Percentiles rank a stretch among this genome's conserved stretches.
Conservation (phyloP, 2,329 filamentous ascomycete species). For the Exophiala sp. region DNA sequence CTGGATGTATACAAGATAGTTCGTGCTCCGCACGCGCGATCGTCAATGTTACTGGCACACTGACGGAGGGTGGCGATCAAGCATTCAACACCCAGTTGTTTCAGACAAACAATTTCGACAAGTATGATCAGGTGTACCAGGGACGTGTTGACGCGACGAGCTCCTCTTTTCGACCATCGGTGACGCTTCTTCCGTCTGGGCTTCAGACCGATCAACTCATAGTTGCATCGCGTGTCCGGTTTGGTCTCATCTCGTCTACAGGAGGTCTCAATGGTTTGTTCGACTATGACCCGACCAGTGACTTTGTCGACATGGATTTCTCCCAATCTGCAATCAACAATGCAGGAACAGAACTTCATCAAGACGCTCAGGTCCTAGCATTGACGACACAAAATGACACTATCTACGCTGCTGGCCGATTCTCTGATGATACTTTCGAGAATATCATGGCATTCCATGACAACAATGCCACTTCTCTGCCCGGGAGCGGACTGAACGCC, state of each 20-base stretch:
- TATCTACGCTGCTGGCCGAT: conserved; percentile 78
- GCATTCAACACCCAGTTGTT: conserved; percentile 59
- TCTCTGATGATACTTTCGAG: conserved; percentile 59
- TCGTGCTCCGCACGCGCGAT: conserved; percentile 71
- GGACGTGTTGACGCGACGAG: conserved; percentile 74
- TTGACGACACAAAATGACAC: conserved; percentile 59
- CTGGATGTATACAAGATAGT: conserved; percentile 75
- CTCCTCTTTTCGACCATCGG: conserved; percentile 66
- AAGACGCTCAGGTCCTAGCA: conserved; percentile 62
- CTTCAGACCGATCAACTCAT: conserved; percentile 61
- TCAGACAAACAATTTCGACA: conserved; percentile 94
- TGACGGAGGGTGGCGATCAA: conserved; percentile 49
- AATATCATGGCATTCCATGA: conserved; percentile 73
- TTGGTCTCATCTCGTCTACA: conserved; percentile 57
- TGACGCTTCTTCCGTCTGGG: conserved; percentile 66
- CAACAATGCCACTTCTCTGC: conserved; percentile 55
- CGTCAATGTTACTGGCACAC: conserved; percentile 71
- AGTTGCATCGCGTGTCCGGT: conserved; percentile 84
- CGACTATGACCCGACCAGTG: conserved; percentile 69
- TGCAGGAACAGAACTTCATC: conserved; percentile 64
- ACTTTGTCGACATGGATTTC: conserved; percentile 55
- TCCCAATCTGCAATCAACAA: conserved; percentile 67
- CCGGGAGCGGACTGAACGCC: conserved; percentile 71
- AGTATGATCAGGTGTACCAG: conserved; percentile 88
- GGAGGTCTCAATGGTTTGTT: conserved; percentile 84